A percentile compares a stretch with the other conserved stretches of the same genome.
Conservation (phyloP, 2,329 filamentous ascomycete genomes). For the Fusarium sp. region DNA sequence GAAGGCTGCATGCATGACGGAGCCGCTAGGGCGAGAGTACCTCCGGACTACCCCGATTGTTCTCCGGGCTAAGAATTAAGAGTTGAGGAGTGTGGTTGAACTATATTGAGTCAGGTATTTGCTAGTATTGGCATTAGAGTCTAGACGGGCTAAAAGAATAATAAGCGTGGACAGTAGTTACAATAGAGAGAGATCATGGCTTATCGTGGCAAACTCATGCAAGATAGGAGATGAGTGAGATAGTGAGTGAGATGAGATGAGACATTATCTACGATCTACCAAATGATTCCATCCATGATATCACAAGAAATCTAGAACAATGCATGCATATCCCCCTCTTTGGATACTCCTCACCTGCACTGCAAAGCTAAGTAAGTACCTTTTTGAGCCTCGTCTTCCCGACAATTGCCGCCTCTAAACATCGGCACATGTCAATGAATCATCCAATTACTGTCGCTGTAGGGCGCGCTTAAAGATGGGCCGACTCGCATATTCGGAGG, state of each 20-base stretch:
- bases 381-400: slow-evolving; percentile 34
- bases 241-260: neutral
- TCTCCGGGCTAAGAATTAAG: neutral
- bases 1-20: slow-evolving; percentile 21
- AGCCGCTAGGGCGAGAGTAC: neutral
- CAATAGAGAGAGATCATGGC: neutral
- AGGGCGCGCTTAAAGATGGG: slow-evolving; percentile 22
- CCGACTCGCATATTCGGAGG: slow-evolving; percentile 11
- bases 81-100: neutral
- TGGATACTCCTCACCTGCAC: slow-evolving; percentile 22
- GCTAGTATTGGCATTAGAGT: neutral
- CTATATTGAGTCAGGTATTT: slow-evolving; percentile 8
- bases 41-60: slow-evolving; percentile 25
- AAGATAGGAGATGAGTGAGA: neutral
- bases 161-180: neutral
- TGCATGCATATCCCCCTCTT: neutral
- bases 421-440: slow-evolving; percentile 6
- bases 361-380: no score
- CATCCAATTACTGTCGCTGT: slow-evolving; percentile 2
- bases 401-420: slow-evolving; percentile 30
- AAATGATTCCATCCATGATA: slow-evolving; percentile 24
- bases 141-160: neutral
- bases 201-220: neutral
- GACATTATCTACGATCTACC: neutral
- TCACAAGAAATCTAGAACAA: slow-evolving; percentile 17